Base-by-base conservation (phyloP, 805 yeast species). In the Blastobotrys mokoenaii region DNA sequence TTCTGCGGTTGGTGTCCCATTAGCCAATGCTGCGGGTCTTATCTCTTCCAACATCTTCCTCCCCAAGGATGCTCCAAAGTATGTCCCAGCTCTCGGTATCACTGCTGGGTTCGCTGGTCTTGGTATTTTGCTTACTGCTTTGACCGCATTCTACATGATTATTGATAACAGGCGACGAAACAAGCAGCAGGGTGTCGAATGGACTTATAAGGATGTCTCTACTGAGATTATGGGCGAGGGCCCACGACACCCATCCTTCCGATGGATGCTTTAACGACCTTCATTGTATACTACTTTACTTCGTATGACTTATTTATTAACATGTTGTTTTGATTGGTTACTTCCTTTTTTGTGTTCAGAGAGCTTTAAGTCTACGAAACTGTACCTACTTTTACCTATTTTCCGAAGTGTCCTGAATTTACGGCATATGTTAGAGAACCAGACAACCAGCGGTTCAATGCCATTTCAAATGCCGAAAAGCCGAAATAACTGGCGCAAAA, bases 1-100 rank as follows among this genome's bases (percentile, higher is more conserved):
- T 37, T 65, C 73, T 4, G 72, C 76, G 3, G 67, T 72, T 15
- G 76, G 76, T 39, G 70, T 76, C 51, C 79, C 79, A 2, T 65
- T 75, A 45, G 80, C 79, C 18, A 76, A 76, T 51, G 70, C 75
- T 33, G 79, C 79, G 36, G 80, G 80, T 46, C 69, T 76, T 46
- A 71, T 76, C 40, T 68, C 80, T 3, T 67, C 77, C 20, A 74
- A 69, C 50, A 70, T 76, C 36, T 76, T 76, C 59, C 62, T 73
- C 46, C 54, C 72, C 9, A 67, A 68, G 46, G 79, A 74, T 56
- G 71, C 78, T n/a, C 81, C 81, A n/a, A 70, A 67, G 34, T 76
- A 74, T 51, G 62, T 56, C 37, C 75, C 74, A 1, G 80, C 80
- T n/a, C 64, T 76, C 34, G 64, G 67, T 41, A 71, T 71, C 45